A percentile compares a stretch with the other conserved stretches of the same genome.
Evolutionary conservation across 306 rosid species (phyloP).

Genomic region (Citrullus mucosospermus): DNA sequence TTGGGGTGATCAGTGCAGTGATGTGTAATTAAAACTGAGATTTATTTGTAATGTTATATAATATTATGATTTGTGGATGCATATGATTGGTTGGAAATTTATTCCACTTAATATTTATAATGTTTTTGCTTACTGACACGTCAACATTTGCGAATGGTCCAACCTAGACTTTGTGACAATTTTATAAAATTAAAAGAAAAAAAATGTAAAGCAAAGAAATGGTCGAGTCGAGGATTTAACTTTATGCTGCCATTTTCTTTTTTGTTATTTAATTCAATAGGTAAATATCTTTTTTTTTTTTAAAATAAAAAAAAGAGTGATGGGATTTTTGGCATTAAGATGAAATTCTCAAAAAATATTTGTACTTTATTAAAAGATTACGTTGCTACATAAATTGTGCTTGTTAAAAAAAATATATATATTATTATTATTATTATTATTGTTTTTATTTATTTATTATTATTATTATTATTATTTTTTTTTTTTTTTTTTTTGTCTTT

Average conservation of each 20-base stretch:
- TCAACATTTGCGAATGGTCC: not conserved
- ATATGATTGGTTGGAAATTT: not conserved
- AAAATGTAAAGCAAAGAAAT: not conserved
- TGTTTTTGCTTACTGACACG: not conserved
- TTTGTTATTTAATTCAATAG: not conserved
- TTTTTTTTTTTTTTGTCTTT: no score
- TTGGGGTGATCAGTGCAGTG: not conserved
- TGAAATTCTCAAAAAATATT: not conserved
- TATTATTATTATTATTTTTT: no score
- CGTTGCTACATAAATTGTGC: not conserved
- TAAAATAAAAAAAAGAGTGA: not conserved
- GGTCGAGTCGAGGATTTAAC: not conserved
- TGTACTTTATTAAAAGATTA: not conserved
- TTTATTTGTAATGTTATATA: not conserved
- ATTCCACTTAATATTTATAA: not conserved
- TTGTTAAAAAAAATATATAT: no score
- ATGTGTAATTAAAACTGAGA: constrained; percentile 1
- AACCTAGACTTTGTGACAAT: not conserved
- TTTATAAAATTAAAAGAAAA: not conserved
- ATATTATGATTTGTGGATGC: not conserved
- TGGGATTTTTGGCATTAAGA: not conserved
- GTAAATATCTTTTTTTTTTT: not conserved
- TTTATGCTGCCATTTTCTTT: not conserved
- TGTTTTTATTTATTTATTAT: no score
- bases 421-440: no score